Base-by-base conservation (phyloP, 176 grass and related monocot genomes). In the Typha latifolia region DNA sequence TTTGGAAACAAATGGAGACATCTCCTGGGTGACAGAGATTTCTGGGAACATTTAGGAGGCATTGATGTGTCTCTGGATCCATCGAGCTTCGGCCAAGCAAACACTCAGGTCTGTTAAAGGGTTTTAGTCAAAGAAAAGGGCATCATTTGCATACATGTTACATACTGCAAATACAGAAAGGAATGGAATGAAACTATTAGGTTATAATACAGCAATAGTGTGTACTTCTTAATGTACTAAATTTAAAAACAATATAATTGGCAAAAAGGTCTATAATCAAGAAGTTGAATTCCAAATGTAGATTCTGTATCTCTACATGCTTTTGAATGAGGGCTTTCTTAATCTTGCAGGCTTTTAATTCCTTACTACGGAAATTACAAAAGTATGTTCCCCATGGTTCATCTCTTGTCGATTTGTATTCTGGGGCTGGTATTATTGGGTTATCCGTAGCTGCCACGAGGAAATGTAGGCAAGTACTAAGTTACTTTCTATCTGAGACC, bases 1-100 rank as follows among this genome's bases (percentile, higher is more conserved):
- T 97, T 97, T 73, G 88, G 93, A 63, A 79, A 92, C 63, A 91
- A 88, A 84, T 97, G 93, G 88, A 92, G 80, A 69, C 88, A 92
- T 91, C 76, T 97, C 12, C 66, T 81, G 18, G 93, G 88, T 49
- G 88, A 97, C 76, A 86, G 81, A 68, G 88, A 92, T 48, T 69
- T 97, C 47, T 97, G 88, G 93, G 93, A 97, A 73, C 93, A 87
- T 89, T 78, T 82, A 26, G 93, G 88, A 5, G 88, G 93, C 80
- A 81, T 97, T 82, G 88, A 92, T 80, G 78, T 91, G 74, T 92
- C 73, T 77, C 62, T 97, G 55, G 93, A 97, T 71, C 88, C 93
- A 29, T 84, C 67, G 62, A 92, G 75, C 78, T 97, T 97, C 84
- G n/a, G 93, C 51, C 88, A 97, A 72, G 93, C 93, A 62, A 97